Base-by-base conservation (phyloP, 371 early-diverging fungal genomes). In the Rhizomucor miehei region DNA sequence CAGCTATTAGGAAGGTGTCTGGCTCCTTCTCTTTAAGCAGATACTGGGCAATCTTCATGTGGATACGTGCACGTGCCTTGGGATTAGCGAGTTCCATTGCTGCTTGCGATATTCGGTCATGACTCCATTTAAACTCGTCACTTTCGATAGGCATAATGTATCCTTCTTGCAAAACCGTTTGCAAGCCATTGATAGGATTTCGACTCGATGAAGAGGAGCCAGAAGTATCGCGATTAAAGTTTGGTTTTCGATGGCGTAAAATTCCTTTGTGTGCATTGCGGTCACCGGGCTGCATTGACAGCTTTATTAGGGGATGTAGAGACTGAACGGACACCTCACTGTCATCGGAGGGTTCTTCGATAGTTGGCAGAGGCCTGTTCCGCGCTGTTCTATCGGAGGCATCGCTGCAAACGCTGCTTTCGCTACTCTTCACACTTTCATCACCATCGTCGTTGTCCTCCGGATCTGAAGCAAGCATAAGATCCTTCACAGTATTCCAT, bases 91-190 rank as follows among this genome's bases (percentile, higher is more conserved):
- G 48, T 21, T 66, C 68, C 66, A 70, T 73, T 2, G 77, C 77
- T n/a, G 77, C 77, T 56, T 70, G 73, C 3, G 73, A 76, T 36
- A 68, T 73, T 12, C 73, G 64, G 50, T 76, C 77, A 48, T 76
- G 77, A 3, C 65, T 71, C 71, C 73, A 76, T 52, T 63, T 70
- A 36, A 76, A 76, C 25, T 73, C 71, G 35, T 76, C 73, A 13
- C 57, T 57, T 46, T 70, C 73, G 3, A 72, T 46, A 0, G 77
- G 68, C 23, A 76, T 23, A 39, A 76, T 72, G 17, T 69, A 70
- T 1, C 77, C 73, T 60, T 76, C 77, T 53, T 76, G 77, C 6
- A 73, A 49, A 10, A 67, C 73, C 9, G 73, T 67, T 51, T 76
- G 77, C 10, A 76, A 57, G 10, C 77, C 77, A 38, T 63, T 69